A percentile compares a stretch with the other conserved stretches of the same genome.
These are phyloP conservation scores for Fusarium beomiforme DNA, from an alignment of 2,329 filamentous ascomycete genomes.

Conservation along the genomic window DNA sequence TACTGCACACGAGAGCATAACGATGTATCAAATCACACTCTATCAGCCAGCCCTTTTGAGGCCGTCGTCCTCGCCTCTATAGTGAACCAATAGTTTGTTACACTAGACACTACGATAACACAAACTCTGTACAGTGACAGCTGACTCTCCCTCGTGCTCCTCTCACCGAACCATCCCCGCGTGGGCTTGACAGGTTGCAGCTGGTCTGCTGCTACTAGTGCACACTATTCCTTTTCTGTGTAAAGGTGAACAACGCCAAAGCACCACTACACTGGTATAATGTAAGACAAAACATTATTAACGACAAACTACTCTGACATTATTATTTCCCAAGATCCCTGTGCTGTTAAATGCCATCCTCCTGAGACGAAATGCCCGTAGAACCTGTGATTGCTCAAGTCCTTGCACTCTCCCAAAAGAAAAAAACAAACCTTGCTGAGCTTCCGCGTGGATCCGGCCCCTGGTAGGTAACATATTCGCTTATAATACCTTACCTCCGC, in stretches of 20 bases:
- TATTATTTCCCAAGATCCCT: no score
- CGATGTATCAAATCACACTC: slow-evolving; percentile 21
- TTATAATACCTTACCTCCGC: no score
- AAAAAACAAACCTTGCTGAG: no score
- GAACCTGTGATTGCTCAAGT: no score
- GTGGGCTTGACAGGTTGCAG: slow-evolving; percentile 17
- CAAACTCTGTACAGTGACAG: slow-evolving; percentile 21
- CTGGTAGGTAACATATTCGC: no score
- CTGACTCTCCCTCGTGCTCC: slow-evolving; percentile 31
- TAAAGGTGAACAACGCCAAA: slow-evolving; percentile 11
- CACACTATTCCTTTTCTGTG: slow-evolving; percentile 25
- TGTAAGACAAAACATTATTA: background rate
- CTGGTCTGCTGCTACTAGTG: background rate
- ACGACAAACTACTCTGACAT: background rate
- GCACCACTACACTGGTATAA: background rate
- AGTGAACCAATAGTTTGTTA: slow-evolving; percentile 15
- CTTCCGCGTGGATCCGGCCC: no score
- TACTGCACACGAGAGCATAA: slow-evolving; percentile 15
- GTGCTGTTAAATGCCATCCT: no score
- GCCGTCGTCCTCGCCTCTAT: slow-evolving; percentile 17
- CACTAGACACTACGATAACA: slow-evolving; percentile 11
- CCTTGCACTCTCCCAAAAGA: no score
- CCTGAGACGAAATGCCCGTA: no score
- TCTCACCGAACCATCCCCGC: slow-evolving; percentile 24
- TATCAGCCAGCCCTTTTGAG: slow-evolving; percentile 12